Conservation (phyloP, 1,139 yeast genomes). For the Suhomyces chickasaworum region DNA sequence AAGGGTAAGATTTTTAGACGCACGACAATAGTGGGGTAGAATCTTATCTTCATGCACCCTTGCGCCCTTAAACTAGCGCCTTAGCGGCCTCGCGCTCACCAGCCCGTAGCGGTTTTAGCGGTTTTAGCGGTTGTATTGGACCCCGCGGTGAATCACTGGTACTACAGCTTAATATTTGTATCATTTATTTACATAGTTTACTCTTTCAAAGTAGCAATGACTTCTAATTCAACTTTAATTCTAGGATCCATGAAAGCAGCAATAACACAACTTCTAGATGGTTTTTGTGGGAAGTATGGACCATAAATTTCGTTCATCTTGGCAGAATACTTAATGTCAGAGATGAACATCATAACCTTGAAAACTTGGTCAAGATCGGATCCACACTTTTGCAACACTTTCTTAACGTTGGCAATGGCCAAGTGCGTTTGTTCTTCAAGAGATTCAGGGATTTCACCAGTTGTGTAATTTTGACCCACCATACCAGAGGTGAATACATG, state of each 20-base stretch:
- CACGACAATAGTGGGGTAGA: constrained; percentile 1
- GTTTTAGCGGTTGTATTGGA: neutral
- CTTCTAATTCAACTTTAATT: constrained; percentile 40
- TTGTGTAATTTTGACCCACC: constrained; percentile 34
- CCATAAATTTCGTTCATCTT: constrained; percentile 51
- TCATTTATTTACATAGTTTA: neutral
- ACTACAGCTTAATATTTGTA: neutral
- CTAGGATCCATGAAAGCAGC: constrained; percentile 40
- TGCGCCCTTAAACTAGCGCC: no score
- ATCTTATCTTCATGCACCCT: neutral
- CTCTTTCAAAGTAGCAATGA: constrained; percentile 27
- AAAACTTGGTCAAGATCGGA: constrained; percentile 51
- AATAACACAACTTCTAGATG: constrained; percentile 56
- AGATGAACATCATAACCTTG: constrained; percentile 55
- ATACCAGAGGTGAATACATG: constrained; percentile 52
- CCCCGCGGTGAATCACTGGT: neutral
- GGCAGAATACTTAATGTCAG: constrained; percentile 46
- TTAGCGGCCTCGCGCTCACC: no score
- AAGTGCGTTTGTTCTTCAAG: constrained; percentile 48
- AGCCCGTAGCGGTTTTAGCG: no score
- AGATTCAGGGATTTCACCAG: constrained; percentile 42
- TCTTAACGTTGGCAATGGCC: constrained; percentile 47
- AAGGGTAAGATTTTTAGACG: neutral
- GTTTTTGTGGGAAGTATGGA: constrained; percentile 48
- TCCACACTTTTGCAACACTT: constrained; percentile 49